phyloP scores from a whole-genome alignment of 768 basidiomycete genomes.

The Serendipita indica region DNA sequence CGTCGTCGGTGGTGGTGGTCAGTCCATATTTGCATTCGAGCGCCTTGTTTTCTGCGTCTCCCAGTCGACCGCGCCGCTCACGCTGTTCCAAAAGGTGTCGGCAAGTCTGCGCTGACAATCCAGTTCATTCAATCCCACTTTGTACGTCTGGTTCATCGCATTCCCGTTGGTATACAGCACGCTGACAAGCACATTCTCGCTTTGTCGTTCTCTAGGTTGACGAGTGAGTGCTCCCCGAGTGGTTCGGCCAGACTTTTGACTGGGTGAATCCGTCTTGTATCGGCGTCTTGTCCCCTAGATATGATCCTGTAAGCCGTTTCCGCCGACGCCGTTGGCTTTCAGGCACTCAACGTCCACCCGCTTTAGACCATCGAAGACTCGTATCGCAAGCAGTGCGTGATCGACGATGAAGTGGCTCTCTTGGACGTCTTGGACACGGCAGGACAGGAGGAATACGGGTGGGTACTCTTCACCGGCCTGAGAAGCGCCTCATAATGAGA shows the following conservation, averaged over 20 bases:
- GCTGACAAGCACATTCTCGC: slow-evolving; percentile 14
- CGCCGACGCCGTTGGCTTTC: neutral
- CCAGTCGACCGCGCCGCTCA: neutral
- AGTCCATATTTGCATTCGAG: slow-evolving; percentile 19
- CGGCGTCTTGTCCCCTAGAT: neutral
- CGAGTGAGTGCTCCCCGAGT: neutral
- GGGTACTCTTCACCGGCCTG: slow-evolving; percentile 18
- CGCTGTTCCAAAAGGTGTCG: slow-evolving; percentile 32
- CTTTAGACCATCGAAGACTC: slow-evolving; percentile 44
- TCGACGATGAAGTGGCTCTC: slow-evolving; percentile 97
- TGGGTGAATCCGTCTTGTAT: neutral
- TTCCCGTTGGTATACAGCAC: slow-evolving; percentile 95
- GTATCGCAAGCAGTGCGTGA: slow-evolving; percentile 91
- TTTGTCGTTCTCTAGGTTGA: neutral
- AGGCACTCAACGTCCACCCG: neutral
- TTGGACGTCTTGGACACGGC: slow-evolving; percentile 95
- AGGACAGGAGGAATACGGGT: slow-evolving; percentile 98
- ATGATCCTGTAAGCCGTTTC: neutral
- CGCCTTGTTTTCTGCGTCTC: slow-evolving; percentile 4
- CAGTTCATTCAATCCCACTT: slow-evolving; percentile 96
- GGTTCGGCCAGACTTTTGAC: neutral
- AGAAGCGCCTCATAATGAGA: no score
- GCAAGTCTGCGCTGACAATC: slow-evolving; percentile 89
- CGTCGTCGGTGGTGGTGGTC: slow-evolving; percentile 95
- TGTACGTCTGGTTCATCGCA: slow-evolving; percentile 88